Conservation (phyloP, 1,284 basidiomycete species). For the Irpex sp. region DNA sequence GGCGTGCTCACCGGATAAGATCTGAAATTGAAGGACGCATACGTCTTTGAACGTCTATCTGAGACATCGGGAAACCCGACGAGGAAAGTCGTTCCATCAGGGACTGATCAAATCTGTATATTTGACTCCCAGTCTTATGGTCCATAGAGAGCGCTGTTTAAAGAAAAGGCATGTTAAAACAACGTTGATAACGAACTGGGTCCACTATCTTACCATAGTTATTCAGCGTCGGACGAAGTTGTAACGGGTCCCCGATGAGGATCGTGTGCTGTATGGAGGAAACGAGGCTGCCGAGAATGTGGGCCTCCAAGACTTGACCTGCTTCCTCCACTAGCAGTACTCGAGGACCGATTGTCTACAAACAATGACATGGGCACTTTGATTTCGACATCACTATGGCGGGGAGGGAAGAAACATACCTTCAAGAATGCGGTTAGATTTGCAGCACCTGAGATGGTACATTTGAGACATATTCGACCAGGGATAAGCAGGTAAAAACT, state of each 20-base stretch:
- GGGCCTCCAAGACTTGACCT: slow-evolving; percentile 75
- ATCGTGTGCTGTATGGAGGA: slow-evolving; percentile 30
- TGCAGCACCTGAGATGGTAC: neutral
- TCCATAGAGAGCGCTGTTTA: slow-evolving; percentile 37
- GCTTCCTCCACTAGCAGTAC: slow-evolving; percentile 46
- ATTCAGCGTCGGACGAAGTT: slow-evolving; percentile 64
- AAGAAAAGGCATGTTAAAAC: neutral
- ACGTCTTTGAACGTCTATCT: slow-evolving; percentile 37
- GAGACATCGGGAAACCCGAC: slow-evolving; percentile 37
- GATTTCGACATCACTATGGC: neutral
- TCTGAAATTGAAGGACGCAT: slow-evolving; percentile 43
- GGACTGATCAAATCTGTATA: slow-evolving; percentile 42
- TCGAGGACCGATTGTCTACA: slow-evolving; percentile 31
- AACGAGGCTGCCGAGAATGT: slow-evolving; percentile 59
- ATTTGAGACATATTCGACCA: neutral
- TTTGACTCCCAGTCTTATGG: slow-evolving; percentile 27
- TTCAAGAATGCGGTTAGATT: neutral
- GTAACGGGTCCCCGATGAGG: slow-evolving; percentile 37
- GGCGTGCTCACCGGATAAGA: slow-evolving; percentile 30
- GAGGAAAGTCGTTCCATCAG: slow-evolving; percentile 44
- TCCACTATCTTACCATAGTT: slow-evolving; percentile 45
- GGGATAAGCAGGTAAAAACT: neutral
- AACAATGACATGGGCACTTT: neutral
- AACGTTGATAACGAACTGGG: neutral
- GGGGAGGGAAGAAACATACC: neutral